A percentile compares a stretch with the other conserved stretches of the same genome.
These are phyloP conservation scores for Daldinia bambusicola DNA, from an alignment of 495 filamentous ascomycete genomes.

Conservation along the genomic window DNA sequence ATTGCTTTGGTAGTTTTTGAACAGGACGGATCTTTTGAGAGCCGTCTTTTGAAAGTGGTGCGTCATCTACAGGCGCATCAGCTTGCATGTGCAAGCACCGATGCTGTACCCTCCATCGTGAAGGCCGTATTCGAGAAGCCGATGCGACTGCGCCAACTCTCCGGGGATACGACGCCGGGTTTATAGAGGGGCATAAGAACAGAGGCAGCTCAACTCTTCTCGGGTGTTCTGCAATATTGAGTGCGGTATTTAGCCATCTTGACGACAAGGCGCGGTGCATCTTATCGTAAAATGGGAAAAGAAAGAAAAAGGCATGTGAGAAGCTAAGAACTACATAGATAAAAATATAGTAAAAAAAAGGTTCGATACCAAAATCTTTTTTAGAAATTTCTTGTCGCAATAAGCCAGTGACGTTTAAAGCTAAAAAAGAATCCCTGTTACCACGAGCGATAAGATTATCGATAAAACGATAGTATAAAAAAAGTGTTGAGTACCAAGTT, in stretches of 20 bases:
- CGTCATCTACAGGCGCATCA: constrained; percentile 13
- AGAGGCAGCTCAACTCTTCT: constrained; percentile 51
- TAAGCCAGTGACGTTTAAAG: constrained; percentile 26
- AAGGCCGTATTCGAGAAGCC: constrained; percentile 19
- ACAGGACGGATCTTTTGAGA: not conserved
- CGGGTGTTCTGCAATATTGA: constrained; percentile 52
- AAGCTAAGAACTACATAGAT: not conserved
- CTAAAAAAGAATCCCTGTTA: constrained; percentile 2
- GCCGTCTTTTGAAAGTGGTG: not conserved
- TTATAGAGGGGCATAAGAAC: constrained; percentile 58
- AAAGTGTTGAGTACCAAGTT: constrained; percentile 1
- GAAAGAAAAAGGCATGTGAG: constrained; percentile 18
- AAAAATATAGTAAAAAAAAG: not conserved
- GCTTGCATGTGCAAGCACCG: constrained; percentile 49
- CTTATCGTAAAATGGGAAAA: constrained; percentile 30
- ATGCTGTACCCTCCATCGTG: constrained; percentile 38
- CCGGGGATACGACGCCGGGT: constrained; percentile 20
- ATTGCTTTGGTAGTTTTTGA: constrained; percentile 66
- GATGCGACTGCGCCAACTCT: constrained; percentile 30
- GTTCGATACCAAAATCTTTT: not conserved
- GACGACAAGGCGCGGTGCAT: constrained; percentile 61
- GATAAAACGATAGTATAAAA: constrained; percentile 10
- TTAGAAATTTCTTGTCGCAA: constrained; percentile 15
- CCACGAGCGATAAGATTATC: constrained; percentile 29
- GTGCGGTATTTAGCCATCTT: constrained; percentile 55